These are phyloP conservation scores for Lactarius psammicola DNA, from an alignment of 768 basidiomycete genomes.

Conservation along the genomic window DNA sequence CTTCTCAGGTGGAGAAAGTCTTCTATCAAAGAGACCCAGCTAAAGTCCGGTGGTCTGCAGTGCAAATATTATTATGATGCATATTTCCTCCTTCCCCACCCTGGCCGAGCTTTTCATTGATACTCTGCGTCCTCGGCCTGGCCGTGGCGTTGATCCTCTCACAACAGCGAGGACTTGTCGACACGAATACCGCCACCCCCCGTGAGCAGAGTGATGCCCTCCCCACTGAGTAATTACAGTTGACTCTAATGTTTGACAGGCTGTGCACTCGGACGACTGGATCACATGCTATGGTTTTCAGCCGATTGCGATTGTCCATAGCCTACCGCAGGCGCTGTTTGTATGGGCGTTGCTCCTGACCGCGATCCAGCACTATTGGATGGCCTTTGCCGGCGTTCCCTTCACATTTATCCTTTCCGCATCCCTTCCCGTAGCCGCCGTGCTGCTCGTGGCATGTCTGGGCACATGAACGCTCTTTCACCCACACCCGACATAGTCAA, in stretches of 20 bases:
- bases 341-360: neutral
- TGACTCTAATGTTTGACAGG: neutral
- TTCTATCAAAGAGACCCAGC: neutral
- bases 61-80: neutral
- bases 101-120: conserved; percentile 6
- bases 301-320: neutral
- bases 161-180: neutral
- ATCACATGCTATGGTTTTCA: neutral
- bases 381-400: neutral
- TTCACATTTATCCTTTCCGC: neutral
- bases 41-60: conserved; percentile 3
- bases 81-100: neutral
- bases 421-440: too few species aligned
- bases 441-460: neutral
- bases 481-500: neutral
- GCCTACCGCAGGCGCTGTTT: neutral
- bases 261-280: neutral
- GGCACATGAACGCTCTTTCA: neutral
- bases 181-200: neutral
- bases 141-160: neutral
- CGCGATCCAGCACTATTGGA: neutral
- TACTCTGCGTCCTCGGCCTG: conserved; percentile 8
- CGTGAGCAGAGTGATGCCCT: neutral
- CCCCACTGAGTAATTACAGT: neutral
- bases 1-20: conserved; percentile 2